Evolutionary conservation across 768 basidiomycete species (phyloP).

Genomic region (Rhizopogon vulgaris): DNA sequence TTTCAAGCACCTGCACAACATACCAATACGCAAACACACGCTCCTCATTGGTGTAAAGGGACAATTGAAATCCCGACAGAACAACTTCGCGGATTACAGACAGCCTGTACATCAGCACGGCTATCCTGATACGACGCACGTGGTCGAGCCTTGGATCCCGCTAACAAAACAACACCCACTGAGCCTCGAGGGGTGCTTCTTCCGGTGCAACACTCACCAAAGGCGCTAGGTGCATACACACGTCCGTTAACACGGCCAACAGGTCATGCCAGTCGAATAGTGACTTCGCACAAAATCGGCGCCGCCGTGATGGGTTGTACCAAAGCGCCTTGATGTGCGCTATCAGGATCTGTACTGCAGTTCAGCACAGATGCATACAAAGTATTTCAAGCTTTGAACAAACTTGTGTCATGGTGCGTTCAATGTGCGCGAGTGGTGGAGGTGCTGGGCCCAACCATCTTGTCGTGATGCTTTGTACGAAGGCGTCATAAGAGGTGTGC

Average conservation of each 20-base stretch:
- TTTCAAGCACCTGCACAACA: slow-evolving; percentile 46
- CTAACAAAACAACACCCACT: neutral
- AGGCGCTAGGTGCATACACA: slow-evolving; percentile 15
- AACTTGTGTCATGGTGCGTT: slow-evolving; percentile 34
- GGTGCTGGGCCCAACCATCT: slow-evolving; percentile 33
- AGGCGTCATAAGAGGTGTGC: slow-evolving; percentile 45
- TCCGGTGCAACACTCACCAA: slow-evolving; percentile 5
- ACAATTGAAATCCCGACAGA: slow-evolving; percentile 71
- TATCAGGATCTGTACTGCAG: slow-evolving; percentile 42
- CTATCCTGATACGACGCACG: slow-evolving; percentile 37
- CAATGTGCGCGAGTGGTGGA: slow-evolving; percentile 35
- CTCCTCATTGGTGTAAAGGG: slow-evolving; percentile 65
- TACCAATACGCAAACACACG: slow-evolving; percentile 77
- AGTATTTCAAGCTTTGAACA: neutral
- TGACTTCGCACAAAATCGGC: slow-evolving; percentile 59
- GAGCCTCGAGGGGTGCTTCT: neutral
- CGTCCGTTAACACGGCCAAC: slow-evolving; percentile 39
- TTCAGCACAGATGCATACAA: neutral
- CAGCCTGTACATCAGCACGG: slow-evolving; percentile 54
- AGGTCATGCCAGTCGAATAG: slow-evolving; percentile 61
- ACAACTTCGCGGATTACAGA: slow-evolving; percentile 60
- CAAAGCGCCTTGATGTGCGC: slow-evolving; percentile 56
- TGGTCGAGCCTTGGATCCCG: slow-evolving; percentile 24
- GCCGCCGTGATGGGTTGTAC: slow-evolving; percentile 62
- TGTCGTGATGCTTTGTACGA: slow-evolving; percentile 32